These are phyloP conservation scores for Amanita exitialis DNA, from an alignment of 768 basidiomycete genomes.

Conservation along the genomic window DNA sequence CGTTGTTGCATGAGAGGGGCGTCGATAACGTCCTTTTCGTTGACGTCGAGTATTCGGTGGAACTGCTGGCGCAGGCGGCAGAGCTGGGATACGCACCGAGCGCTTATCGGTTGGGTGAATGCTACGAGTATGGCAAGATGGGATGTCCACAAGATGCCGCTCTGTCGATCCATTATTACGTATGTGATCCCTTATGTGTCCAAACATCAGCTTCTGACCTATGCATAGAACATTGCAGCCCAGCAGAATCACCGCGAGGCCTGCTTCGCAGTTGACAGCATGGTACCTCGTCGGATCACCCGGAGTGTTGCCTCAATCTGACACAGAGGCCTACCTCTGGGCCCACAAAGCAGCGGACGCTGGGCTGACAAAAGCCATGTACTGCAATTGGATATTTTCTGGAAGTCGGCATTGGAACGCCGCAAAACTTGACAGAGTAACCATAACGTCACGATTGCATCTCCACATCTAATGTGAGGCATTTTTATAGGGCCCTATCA, in stretches of 20 bases:
- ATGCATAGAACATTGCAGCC: conserved; percentile 86
- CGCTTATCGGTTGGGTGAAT: conserved; percentile 92
- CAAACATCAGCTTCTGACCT: conserved; percentile 3
- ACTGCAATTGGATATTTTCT: conserved; percentile 96
- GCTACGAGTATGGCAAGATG: conserved; percentile 99
- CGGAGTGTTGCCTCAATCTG: conserved; percentile 94
- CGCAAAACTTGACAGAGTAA: conserved; percentile 55
- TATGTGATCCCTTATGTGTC: conserved; percentile 31
- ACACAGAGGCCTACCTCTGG: conserved; percentile 98
- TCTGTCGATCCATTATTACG: conserved; percentile 97
- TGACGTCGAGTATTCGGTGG: conserved; percentile 91
- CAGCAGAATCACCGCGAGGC: conserved; percentile 96
- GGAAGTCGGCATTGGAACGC: conserved; percentile 87
- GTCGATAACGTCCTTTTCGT: conserved; percentile 96
- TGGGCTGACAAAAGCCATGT: conserved; percentile 92
- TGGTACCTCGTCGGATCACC: conserved; percentile 99
- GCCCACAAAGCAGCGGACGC: conserved; percentile 91
- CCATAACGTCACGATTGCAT: conserved; percentile 18
- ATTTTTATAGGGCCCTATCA: conserved; percentile 44
- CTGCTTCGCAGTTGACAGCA: conserved; percentile 94
- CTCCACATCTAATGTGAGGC: conserved; percentile 1
- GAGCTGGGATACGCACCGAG: conserved; percentile 96
- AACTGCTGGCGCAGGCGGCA: conserved; percentile 88
- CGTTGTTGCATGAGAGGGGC: conserved; percentile 92
- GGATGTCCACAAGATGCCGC: conserved; percentile 97